Evolutionary conservation across 2,329 filamentous ascomycete species (phyloP), one percentile per base, ranked within the genome.

Genomic region (Zymoseptoria crescenta): DNA sequence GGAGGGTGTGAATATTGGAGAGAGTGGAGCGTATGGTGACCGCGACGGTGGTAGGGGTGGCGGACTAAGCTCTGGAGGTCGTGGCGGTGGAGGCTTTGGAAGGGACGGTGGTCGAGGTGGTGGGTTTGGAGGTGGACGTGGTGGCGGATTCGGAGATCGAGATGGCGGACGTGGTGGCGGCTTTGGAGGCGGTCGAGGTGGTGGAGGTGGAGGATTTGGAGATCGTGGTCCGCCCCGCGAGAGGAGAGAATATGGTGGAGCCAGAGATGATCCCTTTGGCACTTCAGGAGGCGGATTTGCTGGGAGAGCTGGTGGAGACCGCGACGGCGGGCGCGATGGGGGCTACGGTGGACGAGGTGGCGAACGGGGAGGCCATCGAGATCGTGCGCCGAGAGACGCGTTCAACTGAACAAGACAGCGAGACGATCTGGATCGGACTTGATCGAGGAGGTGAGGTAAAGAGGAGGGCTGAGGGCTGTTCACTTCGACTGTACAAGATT

Each of bases 1-100:
- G 0, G 63, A 66, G 7, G 73, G 72, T 9, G 54, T 75, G 1
- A 65, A 63, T 50, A 63, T 74, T 27, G 67, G 65, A 6, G 7
- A 62, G 28, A 60, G 65, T 27, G 49, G 27, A 13, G 27, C 50
- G 24, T 52, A 59, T n/a, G 24, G 48, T n/a, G 61, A 56, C 27
- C 35, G 60, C 48, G 51, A 55, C 24, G 56, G 55, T n/a, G 41
- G 56, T 10, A 55, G 62, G 51, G 59, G 63, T 30, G 60, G 62
- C 6, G 55, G 55, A 41, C 55, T 59, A 20, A 41, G 35, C 16
- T 59, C 54, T 54, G 62, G 60, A 27, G 49, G 64, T 41, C 61
- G 58, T 52, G 62, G 65, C 24, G 60, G 63, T 27, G 49, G 63
- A 16, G 50, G 53, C 10, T 45, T n/a, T 13, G 24, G 24, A 4